Base-by-base conservation (phyloP, 1,284 basidiomycete species). In the Mycena sp. region DNA sequence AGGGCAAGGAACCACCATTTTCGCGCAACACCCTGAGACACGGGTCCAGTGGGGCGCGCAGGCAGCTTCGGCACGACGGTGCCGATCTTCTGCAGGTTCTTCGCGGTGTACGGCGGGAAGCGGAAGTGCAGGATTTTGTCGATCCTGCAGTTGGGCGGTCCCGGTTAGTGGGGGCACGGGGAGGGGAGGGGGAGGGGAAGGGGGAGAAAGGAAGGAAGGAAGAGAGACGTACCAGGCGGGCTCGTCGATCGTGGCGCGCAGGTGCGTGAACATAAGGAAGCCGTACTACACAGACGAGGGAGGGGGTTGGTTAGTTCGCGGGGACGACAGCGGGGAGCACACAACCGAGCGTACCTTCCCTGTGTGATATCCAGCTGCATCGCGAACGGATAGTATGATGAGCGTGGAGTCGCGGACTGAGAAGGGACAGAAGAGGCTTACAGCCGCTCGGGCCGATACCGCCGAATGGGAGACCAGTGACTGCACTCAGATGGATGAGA, bases 391-490 rank as follows among this genome's bases (percentile, higher is more conserved):
- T 29, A 23, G n/a, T n/a, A n/a, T 60, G 40, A 32, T 9, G 32
- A 14, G 32, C 9, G 25, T 35, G 40, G 21, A 11, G 4, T 10
- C 25, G 19, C 1, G 10, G 16, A 51, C 28, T 12, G 32, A 35
- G 32, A 25, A 19, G 30, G 46, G 21, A 21, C 9, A 14, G 9
- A 14, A 23, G 17, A 3, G n/a, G n/a, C 88, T 69, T 74, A 91
- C 90, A 84, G 73, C 91, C 91, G 68, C 90, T 92, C 6, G 84
- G 80, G 6, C 92, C 91, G 44, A 87, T 80, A 44, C 92, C 92
- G 43, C 91, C 91, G 56, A 93, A 90, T 1, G 90, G 90, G 46
- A 91, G 74, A n/a, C 87, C 89, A 14, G 85, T 81, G 26, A 81
- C 87, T 89, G 54, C 3, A 35, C 32, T 26, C 44, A 40, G 54